Percentiles rank a stretch among this genome's conserved stretches.
Conservation (phyloP, 2,329 filamentous ascomycete genomes). For the Pestalotiopsis sp. region DNA sequence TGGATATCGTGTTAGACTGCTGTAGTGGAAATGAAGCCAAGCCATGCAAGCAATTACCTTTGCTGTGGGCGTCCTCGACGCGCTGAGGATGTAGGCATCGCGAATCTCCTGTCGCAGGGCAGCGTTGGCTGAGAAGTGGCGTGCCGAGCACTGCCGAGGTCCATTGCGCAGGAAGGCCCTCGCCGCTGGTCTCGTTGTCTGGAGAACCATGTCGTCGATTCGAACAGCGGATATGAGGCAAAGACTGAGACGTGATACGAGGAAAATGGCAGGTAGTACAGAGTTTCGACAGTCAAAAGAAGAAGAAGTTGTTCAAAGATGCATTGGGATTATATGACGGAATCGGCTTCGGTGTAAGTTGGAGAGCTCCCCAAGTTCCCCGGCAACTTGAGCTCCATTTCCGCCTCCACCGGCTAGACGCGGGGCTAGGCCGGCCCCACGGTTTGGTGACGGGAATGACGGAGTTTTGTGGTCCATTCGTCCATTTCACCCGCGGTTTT, state of each 20-base stretch:
- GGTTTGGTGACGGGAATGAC: not conserved
- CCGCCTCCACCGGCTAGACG: constrained; percentile 12
- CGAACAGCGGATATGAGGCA: not conserved
- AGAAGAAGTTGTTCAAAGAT: not conserved
- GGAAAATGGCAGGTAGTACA: not conserved
- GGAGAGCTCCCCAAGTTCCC: not conserved
- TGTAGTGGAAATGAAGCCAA: not conserved
- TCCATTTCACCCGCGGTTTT: not conserved
- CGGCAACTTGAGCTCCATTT: constrained; percentile 1
- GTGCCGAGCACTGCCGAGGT: constrained; percentile 30
- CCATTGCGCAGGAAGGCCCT: constrained; percentile 23
- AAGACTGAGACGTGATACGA: not conserved
- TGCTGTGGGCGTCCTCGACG: constrained; percentile 84
- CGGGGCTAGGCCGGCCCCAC: constrained; percentile 9
- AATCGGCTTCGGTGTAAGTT: constrained; percentile 1
- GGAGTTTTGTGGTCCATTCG: not conserved
- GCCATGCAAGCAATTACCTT: constrained; percentile 59
- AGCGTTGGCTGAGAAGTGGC: constrained; percentile 50
- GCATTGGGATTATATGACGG: not conserved
- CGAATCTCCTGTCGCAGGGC: constrained; percentile 69
- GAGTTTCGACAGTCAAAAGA: not conserved
- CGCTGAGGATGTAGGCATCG: constrained; percentile 93
- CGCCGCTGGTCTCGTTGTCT: constrained; percentile 24
- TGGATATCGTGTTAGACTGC: constrained; percentile 38
- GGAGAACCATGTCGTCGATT: constrained; percentile 25